Evolutionary conservation across 768 basidiomycete species (phyloP), one percentile per base, ranked within the genome.

Genomic region (Cystobasidium tubakii): DNA sequence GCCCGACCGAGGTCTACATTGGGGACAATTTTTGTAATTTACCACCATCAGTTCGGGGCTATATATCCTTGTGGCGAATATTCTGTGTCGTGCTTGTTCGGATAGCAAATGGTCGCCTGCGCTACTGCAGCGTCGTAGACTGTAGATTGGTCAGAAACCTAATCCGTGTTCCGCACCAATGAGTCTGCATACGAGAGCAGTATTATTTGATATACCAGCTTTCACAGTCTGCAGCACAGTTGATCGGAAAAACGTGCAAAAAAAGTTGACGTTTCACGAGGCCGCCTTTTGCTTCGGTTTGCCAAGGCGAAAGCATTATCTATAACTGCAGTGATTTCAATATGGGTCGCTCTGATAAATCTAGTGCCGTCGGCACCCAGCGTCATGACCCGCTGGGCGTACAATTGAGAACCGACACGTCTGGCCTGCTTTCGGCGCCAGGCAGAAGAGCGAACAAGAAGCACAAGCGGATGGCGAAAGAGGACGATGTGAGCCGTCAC

Each of bases 301-400:
- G 6, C 21, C 17, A 27, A 60, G 13, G n/a, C n/a, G 7, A 29
- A 15, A 34, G 4, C 57, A 60, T 60, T n/a, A n/a, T n/a, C n/a
- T n/a, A n/a, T n/a, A n/a, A n/a, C n/a, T n/a, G n/a, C n/a, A n/a
- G n/a, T n/a, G n/a, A n/a, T n/a, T n/a, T n/a, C 27, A 60, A 29
- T 2, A 60, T 60, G 57, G 57, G 57, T 7, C 57, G 57, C 27
- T 60, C 57, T 6, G 57, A 34, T 27, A 60, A 31, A 60, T 27
- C 57, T 4, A 27, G 29, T 23, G 33, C 23, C 15, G 23, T 60
- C 13, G 57, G 25, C 12, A 19, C 63, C 2, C 69, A 71, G 54
- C 50, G 69, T 79, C 94, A 92, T 82, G 93, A 92, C 78, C 93
- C 94, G 46, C 85, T 98, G 34, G 88, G 89, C 77, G 84, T 88